phyloP scores from a whole-genome alignment of 306 rosid species.

The Mimosa bimucronata region DNA sequence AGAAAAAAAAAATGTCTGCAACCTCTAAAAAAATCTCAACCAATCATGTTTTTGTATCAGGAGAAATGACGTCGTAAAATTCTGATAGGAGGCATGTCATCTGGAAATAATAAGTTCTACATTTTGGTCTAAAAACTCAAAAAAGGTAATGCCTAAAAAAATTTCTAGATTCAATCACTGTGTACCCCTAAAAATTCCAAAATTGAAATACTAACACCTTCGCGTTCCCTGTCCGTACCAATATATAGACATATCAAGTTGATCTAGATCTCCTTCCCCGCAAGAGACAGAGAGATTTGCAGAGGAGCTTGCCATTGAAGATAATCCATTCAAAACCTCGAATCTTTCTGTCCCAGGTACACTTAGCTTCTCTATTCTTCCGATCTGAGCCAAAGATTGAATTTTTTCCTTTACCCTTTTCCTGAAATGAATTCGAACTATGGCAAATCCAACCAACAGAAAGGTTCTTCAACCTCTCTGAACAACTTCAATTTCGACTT shows the following conservation, averaged over 20 bases:
- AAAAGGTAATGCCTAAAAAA: neutral
- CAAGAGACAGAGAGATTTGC: neutral
- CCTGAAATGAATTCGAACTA: conserved; percentile 49
- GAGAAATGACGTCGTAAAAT: too few relatives aligned
- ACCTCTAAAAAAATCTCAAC: too few relatives aligned
- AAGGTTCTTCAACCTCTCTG: conserved; percentile 56
- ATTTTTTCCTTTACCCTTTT: neutral
- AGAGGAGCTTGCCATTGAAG: neutral
- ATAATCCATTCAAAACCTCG: neutral
- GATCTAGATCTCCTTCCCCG: neutral
- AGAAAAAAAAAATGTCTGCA: too few relatives aligned
- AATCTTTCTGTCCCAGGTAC: neutral
- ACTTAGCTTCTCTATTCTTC: neutral
- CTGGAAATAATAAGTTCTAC: neutral
- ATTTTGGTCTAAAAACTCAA: neutral
- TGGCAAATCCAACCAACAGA: conserved; percentile 37
- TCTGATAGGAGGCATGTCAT: too few relatives aligned
- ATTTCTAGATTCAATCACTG: neutral
- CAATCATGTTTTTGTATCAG: too few relatives aligned
- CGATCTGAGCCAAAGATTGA: neutral
- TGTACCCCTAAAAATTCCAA: neutral
- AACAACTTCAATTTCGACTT: conserved; percentile 78
- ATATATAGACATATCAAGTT: neutral
- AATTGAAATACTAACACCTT: neutral
- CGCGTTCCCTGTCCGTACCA: neutral